Evolutionary conservation across 306 rosid species (phyloP).

Genomic region (Dalbergia oliveri): DNA sequence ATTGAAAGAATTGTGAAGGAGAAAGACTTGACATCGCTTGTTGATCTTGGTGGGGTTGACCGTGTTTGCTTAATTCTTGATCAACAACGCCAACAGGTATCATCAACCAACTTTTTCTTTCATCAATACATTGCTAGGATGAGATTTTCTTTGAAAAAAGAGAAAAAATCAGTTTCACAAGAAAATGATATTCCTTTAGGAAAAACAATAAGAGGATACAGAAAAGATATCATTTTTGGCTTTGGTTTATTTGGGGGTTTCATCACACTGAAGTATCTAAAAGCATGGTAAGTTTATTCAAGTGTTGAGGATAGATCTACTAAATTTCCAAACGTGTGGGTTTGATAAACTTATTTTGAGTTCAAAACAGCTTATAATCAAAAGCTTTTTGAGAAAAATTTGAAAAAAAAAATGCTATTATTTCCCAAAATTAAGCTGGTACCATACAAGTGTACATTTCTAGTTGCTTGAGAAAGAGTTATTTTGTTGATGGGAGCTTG

Average conservation of each 20-base stretch:
- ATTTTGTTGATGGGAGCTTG: slow-evolving; percentile 29
- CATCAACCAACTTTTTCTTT: neutral
- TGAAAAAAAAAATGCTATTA: too few species aligned
- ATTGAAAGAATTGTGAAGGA: slow-evolving; percentile 53
- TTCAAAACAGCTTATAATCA: too few species aligned
- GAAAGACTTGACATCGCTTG: slow-evolving; percentile 46
- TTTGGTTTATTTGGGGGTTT: neutral
- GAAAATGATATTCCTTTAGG: neutral
- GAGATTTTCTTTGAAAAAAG: neutral
- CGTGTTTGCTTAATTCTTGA: slow-evolving; percentile 38
- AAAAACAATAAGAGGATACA: neutral
- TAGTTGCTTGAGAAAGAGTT: neutral
- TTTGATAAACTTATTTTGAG: too few species aligned
- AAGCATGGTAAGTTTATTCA: neutral
- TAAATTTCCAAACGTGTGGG: neutral
- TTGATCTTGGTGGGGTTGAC: slow-evolving; percentile 47
- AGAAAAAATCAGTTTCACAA: neutral
- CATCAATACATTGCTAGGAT: neutral
- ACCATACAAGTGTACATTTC: neutral
- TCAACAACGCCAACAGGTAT: slow-evolving; percentile 55
- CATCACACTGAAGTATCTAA: neutral
- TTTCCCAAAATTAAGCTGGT: too few species aligned
- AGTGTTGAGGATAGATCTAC: slow-evolving; percentile 21
- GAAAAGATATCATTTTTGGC: neutral
- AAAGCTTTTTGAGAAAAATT: too few species aligned